Percentiles rank a stretch among this genome's conserved stretches.
Evolutionary conservation across 129 eudicot species (phyloP).

Genomic region (Dittrichia graveolens): DNA sequence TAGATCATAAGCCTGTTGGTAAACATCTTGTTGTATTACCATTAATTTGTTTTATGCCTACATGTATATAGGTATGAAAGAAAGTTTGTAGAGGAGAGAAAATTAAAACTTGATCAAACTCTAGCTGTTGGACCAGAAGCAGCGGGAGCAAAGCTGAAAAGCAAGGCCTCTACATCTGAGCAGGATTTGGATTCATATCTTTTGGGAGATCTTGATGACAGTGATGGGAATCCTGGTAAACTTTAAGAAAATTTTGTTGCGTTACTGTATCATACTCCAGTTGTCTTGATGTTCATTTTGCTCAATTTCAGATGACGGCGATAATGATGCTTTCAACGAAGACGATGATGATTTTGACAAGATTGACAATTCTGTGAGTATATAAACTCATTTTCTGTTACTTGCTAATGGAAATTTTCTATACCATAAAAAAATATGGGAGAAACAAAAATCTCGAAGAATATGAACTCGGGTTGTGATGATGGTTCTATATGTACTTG

Average conservation of each 20-base stretch:
- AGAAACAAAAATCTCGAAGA: not conserved
- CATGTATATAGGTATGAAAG: constrained; percentile 50
- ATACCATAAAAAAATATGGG: not conserved
- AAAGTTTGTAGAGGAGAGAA: constrained; percentile 48
- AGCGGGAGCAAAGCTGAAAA: constrained; percentile 31
- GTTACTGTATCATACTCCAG: not conserved
- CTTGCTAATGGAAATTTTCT: not conserved
- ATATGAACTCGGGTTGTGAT: not conserved
- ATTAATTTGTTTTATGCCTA: constrained; percentile 13
- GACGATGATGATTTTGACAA: constrained; percentile 71
- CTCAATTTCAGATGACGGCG: constrained; percentile 44
- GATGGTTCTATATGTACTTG: constrained; percentile 31
- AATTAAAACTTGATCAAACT: constrained; percentile 41
- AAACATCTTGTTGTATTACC: not conserved
- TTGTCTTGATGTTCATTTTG: constrained; percentile 15
- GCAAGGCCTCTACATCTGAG: constrained; percentile 48
- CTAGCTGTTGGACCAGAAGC: constrained; percentile 30
- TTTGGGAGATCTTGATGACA: constrained; percentile 62
- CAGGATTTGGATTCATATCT: constrained; percentile 69
- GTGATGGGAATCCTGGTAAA: constrained; percentile 51
- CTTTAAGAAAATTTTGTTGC: not conserved
- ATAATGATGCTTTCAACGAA: constrained; percentile 44
- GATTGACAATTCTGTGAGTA: constrained; percentile 54
- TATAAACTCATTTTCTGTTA: not conserved
- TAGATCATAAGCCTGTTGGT: too few relatives aligned